These are phyloP conservation scores for Linanthus parryae DNA, from an alignment of 148 eudicot genomes.

Conservation along the genomic window DNA sequence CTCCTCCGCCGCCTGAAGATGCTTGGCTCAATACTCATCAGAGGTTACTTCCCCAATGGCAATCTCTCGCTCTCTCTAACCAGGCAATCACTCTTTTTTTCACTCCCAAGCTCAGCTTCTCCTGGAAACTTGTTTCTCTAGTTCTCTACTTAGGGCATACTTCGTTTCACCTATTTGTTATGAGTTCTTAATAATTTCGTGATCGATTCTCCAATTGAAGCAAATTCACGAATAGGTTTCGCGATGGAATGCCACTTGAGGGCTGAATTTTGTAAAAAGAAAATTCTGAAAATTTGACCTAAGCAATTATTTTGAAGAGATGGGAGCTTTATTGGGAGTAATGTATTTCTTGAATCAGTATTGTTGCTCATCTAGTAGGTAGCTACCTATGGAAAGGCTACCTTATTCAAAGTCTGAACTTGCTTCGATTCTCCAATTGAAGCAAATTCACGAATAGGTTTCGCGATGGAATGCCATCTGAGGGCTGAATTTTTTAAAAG, in stretches of 20 bases:
- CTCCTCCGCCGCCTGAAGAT: constrained; percentile 36
- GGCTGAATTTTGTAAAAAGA: not conserved
- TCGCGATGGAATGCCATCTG: too few relatives aligned
- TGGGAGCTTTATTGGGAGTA: not conserved
- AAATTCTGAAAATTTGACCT: not conserved
- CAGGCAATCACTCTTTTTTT: constrained; percentile 24
- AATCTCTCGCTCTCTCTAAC: constrained; percentile 32
- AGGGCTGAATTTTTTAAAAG: not conserved
- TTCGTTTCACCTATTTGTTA: too few relatives aligned
- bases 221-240: too few relatives aligned
- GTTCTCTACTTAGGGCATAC: not conserved
- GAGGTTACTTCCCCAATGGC: constrained; percentile 63
- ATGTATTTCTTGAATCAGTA: too few relatives aligned
- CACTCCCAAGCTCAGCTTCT: not conserved
- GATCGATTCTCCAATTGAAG: not conserved
- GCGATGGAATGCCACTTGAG: too few relatives aligned
- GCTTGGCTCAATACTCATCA: constrained; percentile 57
- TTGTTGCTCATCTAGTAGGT: too few relatives aligned
- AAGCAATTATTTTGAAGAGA: not conserved
- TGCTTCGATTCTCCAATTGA: not conserved
- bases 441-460: too few relatives aligned
- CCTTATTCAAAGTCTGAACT: too few relatives aligned
- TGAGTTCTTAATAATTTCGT: not conserved
- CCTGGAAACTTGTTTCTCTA: not conserved
- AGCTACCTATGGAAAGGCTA: too few relatives aligned